Percentiles rank a stretch among this genome's conserved stretches.
These are phyloP conservation scores for Curvularia hawaiiensis DNA, from an alignment of 2,329 filamentous ascomycete genomes.

Conservation along the genomic window DNA sequence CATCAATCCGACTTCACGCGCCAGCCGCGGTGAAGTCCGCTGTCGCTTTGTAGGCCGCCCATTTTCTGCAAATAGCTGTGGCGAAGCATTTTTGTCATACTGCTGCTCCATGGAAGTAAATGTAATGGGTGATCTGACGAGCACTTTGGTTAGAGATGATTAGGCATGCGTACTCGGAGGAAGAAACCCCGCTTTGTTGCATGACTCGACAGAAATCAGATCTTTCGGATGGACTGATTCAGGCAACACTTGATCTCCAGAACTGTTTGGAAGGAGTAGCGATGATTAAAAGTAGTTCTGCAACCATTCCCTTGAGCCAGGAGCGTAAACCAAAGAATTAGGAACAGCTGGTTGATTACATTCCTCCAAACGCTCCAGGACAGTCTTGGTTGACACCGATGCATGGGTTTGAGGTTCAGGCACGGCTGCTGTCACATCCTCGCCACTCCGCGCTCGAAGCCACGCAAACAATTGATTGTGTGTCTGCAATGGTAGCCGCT, in stretches of 20 bases:
- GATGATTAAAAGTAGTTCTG: constrained; percentile 6
- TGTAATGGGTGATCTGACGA: background rate
- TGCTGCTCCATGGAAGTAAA: constrained; percentile 14
- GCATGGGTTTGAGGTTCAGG: background rate
- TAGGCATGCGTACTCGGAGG: background rate
- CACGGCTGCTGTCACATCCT: constrained; percentile 9
- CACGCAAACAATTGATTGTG: constrained; percentile 27
- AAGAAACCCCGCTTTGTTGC: constrained; percentile 1
- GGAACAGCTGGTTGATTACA: constrained; percentile 6
- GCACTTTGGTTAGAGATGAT: background rate
- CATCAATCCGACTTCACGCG: constrained; percentile 58
- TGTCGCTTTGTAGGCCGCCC: constrained; percentile 21
- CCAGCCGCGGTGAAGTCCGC: constrained; percentile 22
- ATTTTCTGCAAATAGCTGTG: background rate
- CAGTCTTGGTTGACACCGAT: background rate
- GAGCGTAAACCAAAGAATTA: background rate
- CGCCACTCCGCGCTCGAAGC: constrained; percentile 23
- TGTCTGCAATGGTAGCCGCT: constrained; percentile 26
- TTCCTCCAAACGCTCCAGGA: constrained; percentile 1
- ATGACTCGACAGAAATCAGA: background rate
- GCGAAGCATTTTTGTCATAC: constrained; percentile 6
- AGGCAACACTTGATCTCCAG: background rate
- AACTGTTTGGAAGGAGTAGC: too few relatives aligned
- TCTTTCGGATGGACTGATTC: background rate
- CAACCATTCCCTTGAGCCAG: background rate